Base-by-base conservation (phyloP, 345 rosid species). In the Boechera stricta region DNA sequence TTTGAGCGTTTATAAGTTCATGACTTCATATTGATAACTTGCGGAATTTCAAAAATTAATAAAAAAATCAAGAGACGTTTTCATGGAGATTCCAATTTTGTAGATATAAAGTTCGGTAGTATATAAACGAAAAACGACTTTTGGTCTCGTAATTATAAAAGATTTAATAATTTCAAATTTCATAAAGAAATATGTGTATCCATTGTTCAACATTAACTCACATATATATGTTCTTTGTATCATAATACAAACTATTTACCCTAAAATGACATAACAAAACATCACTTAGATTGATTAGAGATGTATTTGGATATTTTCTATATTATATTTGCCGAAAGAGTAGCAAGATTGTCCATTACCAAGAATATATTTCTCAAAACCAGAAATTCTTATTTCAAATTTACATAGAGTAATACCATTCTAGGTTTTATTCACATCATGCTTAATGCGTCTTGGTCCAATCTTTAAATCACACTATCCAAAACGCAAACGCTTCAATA, bases 401-500 rank as follows among this genome's bases (percentile, higher is more conserved):
- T 59, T 59, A 59, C 44, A 59, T 58, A n/a, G 64, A 58, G 64
- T 53, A 32, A 33, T 33, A 33, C 28, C 6, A 58, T 32, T 53
- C 15, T 5, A 9, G 4, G 59, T 11, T n/a, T 33, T 33, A 33
- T 64, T 44, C 3, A 44, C 54, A 44, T 29, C 38, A 64, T 45
- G 53, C 67, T 63, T 42, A 62, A 28, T 42, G 33, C 12, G 4
- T 64, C 38, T n/a, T 64, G 39, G 41, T 29, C 39, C 39, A 45
- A 64, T 64, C 38, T 45, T 64, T 15, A 8, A 4, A 8, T 64
- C 55, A 64, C 54, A 64, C 69, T 3, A 45, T 8, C 48, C 16
- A 69, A 54, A 69, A 53, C 51, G 38, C 15, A 53, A 52, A 54
- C 38, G n/a, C 73, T 54, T 53, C 7, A n/a, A 47, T 35, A 32